Evolutionary conservation across 208 protist genomes (phyloP).

Genomic region (Crithidia bombi): DNA sequence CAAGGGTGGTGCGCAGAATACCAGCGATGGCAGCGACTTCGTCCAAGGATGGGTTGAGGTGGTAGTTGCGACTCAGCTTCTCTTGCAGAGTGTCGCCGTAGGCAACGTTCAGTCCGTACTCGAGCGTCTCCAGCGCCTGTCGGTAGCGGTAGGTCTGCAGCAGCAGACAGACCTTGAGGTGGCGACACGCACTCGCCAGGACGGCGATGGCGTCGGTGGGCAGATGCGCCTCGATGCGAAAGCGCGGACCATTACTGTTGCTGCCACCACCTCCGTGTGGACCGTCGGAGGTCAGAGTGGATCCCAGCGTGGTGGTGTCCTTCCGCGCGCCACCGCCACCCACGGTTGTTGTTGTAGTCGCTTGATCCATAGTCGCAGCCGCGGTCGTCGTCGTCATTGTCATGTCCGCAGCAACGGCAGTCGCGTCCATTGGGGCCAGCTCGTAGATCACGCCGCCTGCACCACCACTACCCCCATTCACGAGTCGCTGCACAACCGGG

Average conservation of each 20-base stretch:
- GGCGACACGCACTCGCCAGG: conserved; percentile 58
- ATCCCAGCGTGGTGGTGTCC: background rate
- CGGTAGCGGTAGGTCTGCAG: conserved; percentile 87
- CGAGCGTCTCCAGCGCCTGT: conserved; percentile 85
- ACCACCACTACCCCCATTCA: background rate
- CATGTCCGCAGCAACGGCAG: background rate
- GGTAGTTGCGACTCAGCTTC: conserved; percentile 82
- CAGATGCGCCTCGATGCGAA: conserved; percentile 37
- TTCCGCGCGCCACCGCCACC: background rate
- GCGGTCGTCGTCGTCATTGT: conserved; percentile 14
- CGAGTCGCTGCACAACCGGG: conserved; percentile 19
- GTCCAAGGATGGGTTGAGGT: conserved; percentile 66
- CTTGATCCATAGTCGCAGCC: background rate
- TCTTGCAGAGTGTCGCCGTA: conserved; percentile 79
- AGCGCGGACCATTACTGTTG: background rate
- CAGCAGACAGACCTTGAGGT: conserved; percentile 71
- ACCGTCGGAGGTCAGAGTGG: background rate
- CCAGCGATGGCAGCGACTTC: conserved; percentile 84
- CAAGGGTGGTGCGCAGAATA: conserved; percentile 57
- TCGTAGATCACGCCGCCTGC: conserved; percentile 3
- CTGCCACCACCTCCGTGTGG: conserved; percentile 9
- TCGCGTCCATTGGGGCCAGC: conserved; percentile 22
- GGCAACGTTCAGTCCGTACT: conserved; percentile 65
- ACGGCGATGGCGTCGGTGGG: conserved; percentile 53
- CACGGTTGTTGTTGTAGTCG: background rate